A percentile compares a stretch with the other conserved stretches of the same genome.
Evolutionary conservation across 768 basidiomycete species (phyloP).

Genomic region (Tephrocybe sp.): DNA sequence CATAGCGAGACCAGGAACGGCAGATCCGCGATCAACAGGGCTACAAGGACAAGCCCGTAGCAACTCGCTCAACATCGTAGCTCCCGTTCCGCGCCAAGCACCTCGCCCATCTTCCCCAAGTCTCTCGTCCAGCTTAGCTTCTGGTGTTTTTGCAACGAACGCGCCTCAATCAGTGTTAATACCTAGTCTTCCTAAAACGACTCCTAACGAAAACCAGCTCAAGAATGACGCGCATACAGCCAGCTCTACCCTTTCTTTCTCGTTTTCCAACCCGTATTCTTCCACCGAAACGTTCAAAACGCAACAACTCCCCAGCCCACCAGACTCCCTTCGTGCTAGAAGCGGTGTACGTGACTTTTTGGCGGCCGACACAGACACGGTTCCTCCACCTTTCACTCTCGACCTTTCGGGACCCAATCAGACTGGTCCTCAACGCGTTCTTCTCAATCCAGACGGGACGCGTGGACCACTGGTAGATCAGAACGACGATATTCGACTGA

Average conservation of each 20-base stretch:
- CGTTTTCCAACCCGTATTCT: conserved; percentile 12
- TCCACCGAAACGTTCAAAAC: neutral
- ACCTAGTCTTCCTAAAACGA: conserved; percentile 11
- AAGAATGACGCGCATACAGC: conserved; percentile 21
- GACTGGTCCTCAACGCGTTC: conserved; percentile 18
- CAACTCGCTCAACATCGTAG: conserved; percentile 16
- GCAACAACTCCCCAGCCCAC: conserved; percentile 18
- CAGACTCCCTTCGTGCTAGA: conserved; percentile 9
- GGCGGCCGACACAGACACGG: conserved; percentile 1
- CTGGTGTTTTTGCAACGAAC: conserved; percentile 17
- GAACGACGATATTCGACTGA: conserved; percentile 3
- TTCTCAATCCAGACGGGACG: conserved; percentile 14
- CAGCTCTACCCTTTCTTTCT: conserved; percentile 12
- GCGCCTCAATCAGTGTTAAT: conserved; percentile 15
- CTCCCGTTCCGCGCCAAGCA: conserved; percentile 25
- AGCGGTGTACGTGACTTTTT: neutral
- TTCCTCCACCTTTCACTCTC: conserved; percentile 8
- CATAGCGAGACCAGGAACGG: conserved; percentile 26
- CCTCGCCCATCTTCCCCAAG: conserved; percentile 19
- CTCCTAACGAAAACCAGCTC: neutral
- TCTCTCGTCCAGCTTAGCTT: conserved; percentile 17
- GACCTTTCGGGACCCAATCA: conserved; percentile 15
- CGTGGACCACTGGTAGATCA: conserved; percentile 6
- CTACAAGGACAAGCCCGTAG: conserved; percentile 2
- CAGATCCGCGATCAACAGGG: conserved; percentile 22